phyloP scores from a whole-genome alignment of 768 basidiomycete genomes.

The Termitomyces sp. region DNA sequence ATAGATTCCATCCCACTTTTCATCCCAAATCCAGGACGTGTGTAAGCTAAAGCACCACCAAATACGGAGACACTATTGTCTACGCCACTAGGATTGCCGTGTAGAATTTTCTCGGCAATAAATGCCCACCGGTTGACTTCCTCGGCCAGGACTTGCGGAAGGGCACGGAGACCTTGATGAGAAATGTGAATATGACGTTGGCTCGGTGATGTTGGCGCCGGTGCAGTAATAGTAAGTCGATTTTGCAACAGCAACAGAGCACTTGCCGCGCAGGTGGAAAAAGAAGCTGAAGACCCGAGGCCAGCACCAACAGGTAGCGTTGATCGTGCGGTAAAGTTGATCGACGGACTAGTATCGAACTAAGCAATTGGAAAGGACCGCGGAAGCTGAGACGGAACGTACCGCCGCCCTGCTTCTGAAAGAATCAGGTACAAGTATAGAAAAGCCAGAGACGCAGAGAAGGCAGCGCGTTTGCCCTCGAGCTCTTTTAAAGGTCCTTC shows the following conservation, averaged over 20 bases:
- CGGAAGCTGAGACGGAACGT: slow-evolving; percentile 20
- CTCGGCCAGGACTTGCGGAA: slow-evolving; percentile 62
- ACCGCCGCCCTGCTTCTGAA: slow-evolving; percentile 52
- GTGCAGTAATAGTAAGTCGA: slow-evolving; percentile 58
- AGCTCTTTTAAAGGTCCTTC: slow-evolving; percentile 32
- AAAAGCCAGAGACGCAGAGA: slow-evolving; percentile 60
- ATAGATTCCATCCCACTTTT: slow-evolving; percentile 82
- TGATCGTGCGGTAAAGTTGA: slow-evolving; percentile 79
- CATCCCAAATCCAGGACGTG: slow-evolving; percentile 70
- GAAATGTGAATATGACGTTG: slow-evolving; percentile 55
- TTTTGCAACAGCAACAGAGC: slow-evolving; percentile 72
- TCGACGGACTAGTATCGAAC: slow-evolving; percentile 49
- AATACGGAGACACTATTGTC: slow-evolving; percentile 93
- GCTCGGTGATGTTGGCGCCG: slow-evolving; percentile 38
- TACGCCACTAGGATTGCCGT: slow-evolving; percentile 96
- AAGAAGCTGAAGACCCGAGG: slow-evolving; percentile 95
- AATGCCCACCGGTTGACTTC: slow-evolving; percentile 92
- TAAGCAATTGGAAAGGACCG: slow-evolving; percentile 11
- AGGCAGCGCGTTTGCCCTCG: slow-evolving; percentile 31
- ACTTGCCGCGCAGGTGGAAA: slow-evolving; percentile 82
- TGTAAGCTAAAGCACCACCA: slow-evolving; percentile 91
- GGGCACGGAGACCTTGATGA: slow-evolving; percentile 59
- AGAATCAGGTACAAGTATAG: slow-evolving; percentile 91
- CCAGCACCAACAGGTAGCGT: slow-evolving; percentile 94
- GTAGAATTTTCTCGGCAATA: slow-evolving; percentile 90